These are phyloP conservation scores for Porcisia hertigi DNA, from an alignment of 208 protist species.

Conservation along the genomic window DNA sequence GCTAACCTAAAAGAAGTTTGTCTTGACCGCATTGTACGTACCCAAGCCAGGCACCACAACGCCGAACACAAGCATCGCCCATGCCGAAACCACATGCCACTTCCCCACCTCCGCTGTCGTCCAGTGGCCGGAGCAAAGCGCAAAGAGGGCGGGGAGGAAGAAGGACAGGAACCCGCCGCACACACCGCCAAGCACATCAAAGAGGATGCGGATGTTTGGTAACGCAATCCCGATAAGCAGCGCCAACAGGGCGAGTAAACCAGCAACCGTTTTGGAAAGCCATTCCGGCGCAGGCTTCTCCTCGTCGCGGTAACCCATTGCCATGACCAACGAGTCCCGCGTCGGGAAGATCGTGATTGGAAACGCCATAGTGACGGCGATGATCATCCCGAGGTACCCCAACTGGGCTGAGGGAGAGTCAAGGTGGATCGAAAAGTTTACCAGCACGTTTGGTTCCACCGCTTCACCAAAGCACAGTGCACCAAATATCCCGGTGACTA, in stretches of 20 bases:
- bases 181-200: conserved; percentile 76
- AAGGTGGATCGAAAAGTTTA: conserved; percentile 63
- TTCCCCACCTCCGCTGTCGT: conserved; percentile 37
- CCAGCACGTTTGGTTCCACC: conserved; percentile 74
- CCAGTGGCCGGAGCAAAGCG: conserved; percentile 56
- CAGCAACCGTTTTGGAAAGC: conserved; percentile 49
- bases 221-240: conserved; percentile 66
- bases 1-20: conserved; percentile 37
- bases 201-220: conserved; percentile 76
- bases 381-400: conserved; percentile 67
- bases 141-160: conserved; percentile 75
- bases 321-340: conserved; percentile 67
- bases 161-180: conserved; percentile 75
- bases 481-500: conserved; percentile 65
- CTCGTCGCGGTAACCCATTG: conserved; percentile 59
- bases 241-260: conserved; percentile 57
- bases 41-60: conserved; percentile 51
- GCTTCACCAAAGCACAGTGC: conserved; percentile 60
- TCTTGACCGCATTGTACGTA: conserved; percentile 49
- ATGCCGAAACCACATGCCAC: conserved; percentile 40
- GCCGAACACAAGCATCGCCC: conserved; percentile 50
- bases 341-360: conserved; percentile 85
- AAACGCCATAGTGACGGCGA: conserved; percentile 83
- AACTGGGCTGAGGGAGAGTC: conserved; percentile 49
- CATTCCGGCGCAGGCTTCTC: conserved; percentile 29